Percentiles rank a stretch among this genome's conserved stretches.
Conservation (phyloP, 2,329 filamentous ascomycete genomes). For the Epichloe baconii region DNA sequence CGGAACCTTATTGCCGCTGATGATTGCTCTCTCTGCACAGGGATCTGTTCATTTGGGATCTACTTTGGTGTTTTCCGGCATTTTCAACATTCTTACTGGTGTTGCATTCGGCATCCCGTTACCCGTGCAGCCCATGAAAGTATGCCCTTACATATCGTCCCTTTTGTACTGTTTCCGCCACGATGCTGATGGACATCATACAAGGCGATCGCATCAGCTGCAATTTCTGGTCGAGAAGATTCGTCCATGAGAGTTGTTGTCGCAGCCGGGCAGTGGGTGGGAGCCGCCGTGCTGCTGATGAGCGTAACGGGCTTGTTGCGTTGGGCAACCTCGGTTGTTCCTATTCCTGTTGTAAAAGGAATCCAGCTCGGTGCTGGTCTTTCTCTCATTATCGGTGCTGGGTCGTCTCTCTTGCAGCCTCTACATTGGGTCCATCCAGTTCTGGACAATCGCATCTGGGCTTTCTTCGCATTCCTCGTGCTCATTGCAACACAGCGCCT, state of each 20-base stretch:
- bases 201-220: slow-evolving; percentile 75
- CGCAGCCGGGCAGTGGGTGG: slow-evolving; percentile 66
- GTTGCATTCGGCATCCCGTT: slow-evolving; percentile 74
- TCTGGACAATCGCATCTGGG: slow-evolving; percentile 70
- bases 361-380: slow-evolving; percentile 90
- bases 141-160: slow-evolving; percentile 10
- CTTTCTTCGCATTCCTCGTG: slow-evolving; percentile 56
- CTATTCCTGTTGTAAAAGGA: slow-evolving; percentile 80
- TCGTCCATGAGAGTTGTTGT: slow-evolving; percentile 46
- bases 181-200: neutral
- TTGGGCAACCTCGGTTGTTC: slow-evolving; percentile 61
- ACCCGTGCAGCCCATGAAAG: slow-evolving; percentile 80
- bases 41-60: slow-evolving; percentile 68
- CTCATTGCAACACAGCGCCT: slow-evolving; percentile 56
- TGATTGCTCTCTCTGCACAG: slow-evolving; percentile 71
- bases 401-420: slow-evolving; percentile 50
- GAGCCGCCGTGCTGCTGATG: slow-evolving; percentile 58
- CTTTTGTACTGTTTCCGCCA: neutral
- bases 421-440: slow-evolving; percentile 56
- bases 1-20: slow-evolving; percentile 77
- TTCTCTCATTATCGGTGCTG: slow-evolving; percentile 67
- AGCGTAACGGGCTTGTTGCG: slow-evolving; percentile 67
- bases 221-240: slow-evolving; percentile 55
- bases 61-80: slow-evolving; percentile 77
- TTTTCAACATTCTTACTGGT: slow-evolving; percentile 78